Evolutionary conservation across 768 basidiomycete species (phyloP), one percentile per base, ranked within the genome.

Genomic region (Tulasnella sp.): DNA sequence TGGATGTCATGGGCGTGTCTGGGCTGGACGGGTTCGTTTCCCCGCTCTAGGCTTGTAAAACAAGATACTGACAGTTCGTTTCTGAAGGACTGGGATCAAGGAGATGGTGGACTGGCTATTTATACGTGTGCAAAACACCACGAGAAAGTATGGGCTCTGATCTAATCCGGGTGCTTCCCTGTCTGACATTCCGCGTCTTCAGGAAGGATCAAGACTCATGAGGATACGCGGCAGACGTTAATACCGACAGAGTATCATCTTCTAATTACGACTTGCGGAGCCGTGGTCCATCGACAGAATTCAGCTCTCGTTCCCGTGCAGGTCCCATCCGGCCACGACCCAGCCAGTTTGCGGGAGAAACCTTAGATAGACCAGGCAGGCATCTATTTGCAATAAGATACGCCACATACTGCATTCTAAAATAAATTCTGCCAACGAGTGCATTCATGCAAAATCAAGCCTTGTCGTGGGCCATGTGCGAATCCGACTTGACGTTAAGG

Each of bases 51-150:
- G 11, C 12, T 44, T 3, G 40, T 34, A 11, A 29, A 39, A 44
- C 4, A 68, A 22, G 1, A 19, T 26, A 22, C 40, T 69, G 19
- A 69, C 42, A 9, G 9, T 26, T 36, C 34, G 2, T 17, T 44
- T 59, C 41, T 75, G 1, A 69, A 97, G 95, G 52, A 92, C 92
- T 36, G 95, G 95, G 1, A 89, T 96, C 17, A 86, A 90, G 71
- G 90, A 91, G 66, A 94, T 92, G 0, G 91, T 97, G 2, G 91
- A 97, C 77, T 98, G 95, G 95, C 78, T 98, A 34, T 96, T 96
- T 78, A 87, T 95, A 70, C 86, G 95, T 0, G 95, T 97, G 5
- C 94, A 96, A 80, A 95, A 94, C 75, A 93, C 92, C 75, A 83
- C 90, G 63, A 80, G 81, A 75, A 86, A 87, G 90, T 77, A 34